Base-by-base conservation (phyloP, 2,329 filamentous ascomycete species). In the Nigrospora osmanthi region DNA sequence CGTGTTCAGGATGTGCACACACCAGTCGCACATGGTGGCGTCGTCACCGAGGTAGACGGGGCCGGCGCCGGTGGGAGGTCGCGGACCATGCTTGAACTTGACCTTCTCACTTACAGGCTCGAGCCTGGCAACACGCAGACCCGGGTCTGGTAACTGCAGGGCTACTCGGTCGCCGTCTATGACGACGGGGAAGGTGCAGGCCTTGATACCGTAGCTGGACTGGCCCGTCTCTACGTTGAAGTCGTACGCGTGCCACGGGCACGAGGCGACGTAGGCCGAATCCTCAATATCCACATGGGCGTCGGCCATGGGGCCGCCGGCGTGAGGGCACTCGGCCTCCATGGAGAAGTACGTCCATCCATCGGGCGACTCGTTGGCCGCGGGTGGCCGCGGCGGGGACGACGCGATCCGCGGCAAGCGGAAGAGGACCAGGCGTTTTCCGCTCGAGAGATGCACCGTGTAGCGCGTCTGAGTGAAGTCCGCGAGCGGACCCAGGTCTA, bases 181-280 rank as follows among this genome's bases (percentile, higher is more conserved):
- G 41, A 62, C 52, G 36, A 72, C 59, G 1, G 67, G 66, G 42
- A 69, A 72, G 1, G 68, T 72, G 55, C 69, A 72, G 4, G 69
- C 61, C 53, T 69, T 70, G 47, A 71, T 61, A 11, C 69, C 69
- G 15, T 70, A 66, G 48, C 68, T 72, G 7, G 69, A 72, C 55
- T 71, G 66, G 44, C 69, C 69, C 1, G 69, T 71, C 54, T 71
- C 67, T 46, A 71, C 66, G 45, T 71, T 71, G 49, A 72, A 72
- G 51, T 72, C 69, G 50, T 72, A 72, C 3, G 69, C 69, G 53
- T 72, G 69, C 69, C 69, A 72, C 13, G 69, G 69, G 47, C 69
- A 72, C 2, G 68, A 70, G 15, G 63, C 68, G 19, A 72, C 55
- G 48, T 72, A 72, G 2, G 67, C 66, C 0, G 68, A 71, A 47